Evolutionary conservation across 805 yeast species (phyloP).

Genomic region (Candida ortonii): DNA sequence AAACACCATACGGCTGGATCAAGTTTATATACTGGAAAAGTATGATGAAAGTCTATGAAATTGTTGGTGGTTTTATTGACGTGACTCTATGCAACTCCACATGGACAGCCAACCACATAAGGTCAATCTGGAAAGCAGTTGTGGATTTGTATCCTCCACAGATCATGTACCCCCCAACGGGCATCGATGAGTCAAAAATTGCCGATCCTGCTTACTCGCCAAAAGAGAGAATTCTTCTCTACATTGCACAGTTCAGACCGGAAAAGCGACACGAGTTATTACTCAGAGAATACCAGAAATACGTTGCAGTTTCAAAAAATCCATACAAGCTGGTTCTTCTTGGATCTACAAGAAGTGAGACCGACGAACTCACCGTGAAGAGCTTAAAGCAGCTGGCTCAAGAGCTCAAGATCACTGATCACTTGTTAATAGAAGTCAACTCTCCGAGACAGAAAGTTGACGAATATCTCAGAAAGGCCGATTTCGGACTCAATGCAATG

Average conservation of each 20-base stretch:
- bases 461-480: conserved; percentile 49
- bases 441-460: conserved; percentile 66
- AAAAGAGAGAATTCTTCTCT: conserved; percentile 46
- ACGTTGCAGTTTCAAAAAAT: conserved; percentile 29
- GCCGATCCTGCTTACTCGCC: conserved; percentile 13
- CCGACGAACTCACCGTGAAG: conserved; percentile 60
- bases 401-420: conserved; percentile 40
- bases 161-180: conserved; percentile 87
- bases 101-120: conserved; percentile 85
- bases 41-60: conserved; percentile 61
- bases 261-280: conserved; percentile 86
- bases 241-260: conserved; percentile 90
- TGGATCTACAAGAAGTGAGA: conserved; percentile 77
- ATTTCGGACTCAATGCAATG: conserved; percentile 91
- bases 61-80: conserved; percentile 64
- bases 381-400: conserved; percentile 43
- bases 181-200: conserved; percentile 49
- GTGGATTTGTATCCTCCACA: conserved; percentile 31
- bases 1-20: conserved; percentile 26
- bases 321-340: conserved; percentile 65
- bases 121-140: conserved; percentile 56
- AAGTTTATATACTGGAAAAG: conserved; percentile 69
- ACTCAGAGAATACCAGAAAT: conserved; percentile 59
- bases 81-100: conserved; percentile 77
- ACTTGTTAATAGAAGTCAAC: conserved; percentile 49